These are phyloP conservation scores for Lepidopterella palustris DNA, from an alignment of 495 filamentous ascomycete species.

Conservation along the genomic window DNA sequence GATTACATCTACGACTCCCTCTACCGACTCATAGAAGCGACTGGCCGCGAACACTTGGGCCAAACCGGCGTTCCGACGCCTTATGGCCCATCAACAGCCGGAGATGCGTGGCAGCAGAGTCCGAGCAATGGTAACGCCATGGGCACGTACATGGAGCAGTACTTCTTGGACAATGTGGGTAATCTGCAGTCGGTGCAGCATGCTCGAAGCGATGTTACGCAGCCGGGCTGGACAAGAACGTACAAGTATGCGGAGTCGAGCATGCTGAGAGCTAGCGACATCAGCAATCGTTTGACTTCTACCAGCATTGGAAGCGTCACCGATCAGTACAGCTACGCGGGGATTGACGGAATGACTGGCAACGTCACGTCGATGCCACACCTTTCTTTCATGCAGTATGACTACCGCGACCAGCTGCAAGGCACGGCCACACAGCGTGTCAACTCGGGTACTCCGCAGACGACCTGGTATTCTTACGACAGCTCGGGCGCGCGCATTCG, in stretches of 20 bases:
- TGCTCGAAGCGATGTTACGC: background rate
- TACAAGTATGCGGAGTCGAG: slow-evolving; percentile 4
- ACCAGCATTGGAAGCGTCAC: background rate
- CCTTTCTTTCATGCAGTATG: slow-evolving; percentile 19
- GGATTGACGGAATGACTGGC: background rate
- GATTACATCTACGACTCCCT: slow-evolving; percentile 36
- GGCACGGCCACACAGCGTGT: background rate
- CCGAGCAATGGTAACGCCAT: slow-evolving; percentile 11
- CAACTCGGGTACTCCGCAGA: background rate
- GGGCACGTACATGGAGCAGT: slow-evolving; percentile 25
- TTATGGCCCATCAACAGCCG: background rate
- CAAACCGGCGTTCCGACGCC: background rate
- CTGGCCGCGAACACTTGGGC: slow-evolving; percentile 34
- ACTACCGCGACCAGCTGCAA: background rate
- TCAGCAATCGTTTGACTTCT: background rate
- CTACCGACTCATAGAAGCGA: slow-evolving; percentile 32
- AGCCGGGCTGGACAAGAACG: background rate
- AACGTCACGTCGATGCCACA: background rate
- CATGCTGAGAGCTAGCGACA: background rate
- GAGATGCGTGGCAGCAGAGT: background rate
- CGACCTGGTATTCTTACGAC: slow-evolving; percentile 2
- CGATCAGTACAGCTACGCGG: slow-evolving; percentile 1
- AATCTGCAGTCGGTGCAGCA: slow-evolving; percentile 26
- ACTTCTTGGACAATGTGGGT: slow-evolving; percentile 22
- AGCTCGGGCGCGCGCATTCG: background rate